Base-by-base conservation (phyloP, 1,284 basidiomycete genomes). In the Trichosporon asahii region DNA sequence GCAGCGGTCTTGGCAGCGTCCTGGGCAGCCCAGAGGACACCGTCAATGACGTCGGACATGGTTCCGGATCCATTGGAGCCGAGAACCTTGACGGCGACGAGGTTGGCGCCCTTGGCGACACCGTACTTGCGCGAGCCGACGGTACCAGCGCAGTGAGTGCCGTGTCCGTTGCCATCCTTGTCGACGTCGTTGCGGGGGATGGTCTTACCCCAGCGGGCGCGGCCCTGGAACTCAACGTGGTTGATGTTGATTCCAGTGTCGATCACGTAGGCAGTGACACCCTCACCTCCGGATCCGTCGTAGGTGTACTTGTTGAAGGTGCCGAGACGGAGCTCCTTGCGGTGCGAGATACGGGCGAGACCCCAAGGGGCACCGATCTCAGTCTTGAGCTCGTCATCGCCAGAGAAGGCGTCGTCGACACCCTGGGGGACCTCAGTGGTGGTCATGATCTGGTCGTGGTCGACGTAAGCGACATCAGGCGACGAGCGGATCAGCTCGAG, bases 61-160 rank as follows among this genome's bases (percentile, higher is more conserved):
- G 91, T 88, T n/a, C 97, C 97, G 72, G 90, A 92, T 63, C 97
- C 97, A 78, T 94, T 92, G 66, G 91, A 89, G 31, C 94, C 94
- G 67, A 99, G 89, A 25, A 99, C 97, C 88, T 99, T 99, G 85
- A 99, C 96, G 65, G 97, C 97, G 75, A 94, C 89, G 74, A 99
- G 88, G 67, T 82, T 88, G 64, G 95, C 95, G 76, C 88, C 88
- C 89, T 98, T 99, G 69, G 97, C 95, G 63, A 99, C 94, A 85
- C 97, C 97, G 78, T 93, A 96, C 80, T 86, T 90, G 77, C 84
- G 83, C 18, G 90, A 92, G 23, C 88, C 94, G 72, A 92, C 90
- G 31, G 90, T 93, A 67, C 91, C 91, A 61, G 92, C 92, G 76
- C 92, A 94, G 84, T 96, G 94, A 55, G 92, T 89, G 66, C 87